These are phyloP conservation scores for Debaryomyces psychrophilus DNA, from an alignment of 1,139 yeast species.

Conservation along the genomic window DNA sequence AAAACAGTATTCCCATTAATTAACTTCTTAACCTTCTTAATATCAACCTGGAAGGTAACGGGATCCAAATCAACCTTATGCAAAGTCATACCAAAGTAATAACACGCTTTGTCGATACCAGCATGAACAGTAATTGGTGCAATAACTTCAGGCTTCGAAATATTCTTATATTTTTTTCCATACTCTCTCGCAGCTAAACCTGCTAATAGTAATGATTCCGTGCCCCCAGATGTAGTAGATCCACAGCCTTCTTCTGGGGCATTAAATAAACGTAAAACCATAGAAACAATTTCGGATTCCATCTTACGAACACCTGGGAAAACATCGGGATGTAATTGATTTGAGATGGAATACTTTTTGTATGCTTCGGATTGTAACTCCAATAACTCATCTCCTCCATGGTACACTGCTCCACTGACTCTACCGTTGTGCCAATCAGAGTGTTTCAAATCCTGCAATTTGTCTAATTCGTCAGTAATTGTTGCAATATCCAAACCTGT, in stretches of 20 bases:
- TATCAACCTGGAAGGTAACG: conserved; percentile 66
- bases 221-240: conserved; percentile 95
- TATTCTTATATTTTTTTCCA: conserved; percentile 58
- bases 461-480: conserved; percentile 53
- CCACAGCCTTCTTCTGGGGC: conserved; percentile 80
- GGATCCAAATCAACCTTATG: conserved; percentile 82
- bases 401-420: conserved; percentile 95
- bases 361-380: conserved; percentile 77
- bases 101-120: conserved; percentile 92
- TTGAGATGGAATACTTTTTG: conserved; percentile 78
- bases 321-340: conserved; percentile 95
- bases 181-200: conserved; percentile 84
- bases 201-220: conserved; percentile 84
- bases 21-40: conserved; percentile 60
- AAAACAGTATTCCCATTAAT: conserved; percentile 81
- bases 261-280: conserved; percentile 80
- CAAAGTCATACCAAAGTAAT: conserved; percentile 83
- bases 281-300: conserved; percentile 93
- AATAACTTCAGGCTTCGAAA: conserved; percentile 79
- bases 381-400: conserved; percentile 81
- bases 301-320: conserved; percentile 95
- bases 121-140: conserved; percentile 94
- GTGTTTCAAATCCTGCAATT: conserved; percentile 56
- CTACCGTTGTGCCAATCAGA: conserved; percentile 83
- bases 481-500: conserved; percentile 53